Evolutionary conservation across 2,329 filamentous ascomycete species (phyloP), one percentile per base, ranked within the genome.

Genomic region (Colletotrichum theobromicola): DNA sequence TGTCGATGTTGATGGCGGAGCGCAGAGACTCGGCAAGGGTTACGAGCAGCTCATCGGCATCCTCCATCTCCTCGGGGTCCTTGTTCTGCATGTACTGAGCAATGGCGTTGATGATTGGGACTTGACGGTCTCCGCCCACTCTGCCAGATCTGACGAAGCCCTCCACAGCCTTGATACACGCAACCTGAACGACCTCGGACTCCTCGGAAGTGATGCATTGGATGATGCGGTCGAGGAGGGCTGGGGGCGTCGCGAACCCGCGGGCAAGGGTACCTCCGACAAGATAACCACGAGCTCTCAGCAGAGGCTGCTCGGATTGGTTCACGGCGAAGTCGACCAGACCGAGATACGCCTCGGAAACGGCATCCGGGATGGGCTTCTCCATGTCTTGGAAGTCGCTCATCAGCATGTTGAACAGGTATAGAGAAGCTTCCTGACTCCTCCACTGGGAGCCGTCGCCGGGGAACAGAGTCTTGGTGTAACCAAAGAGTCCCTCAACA

Each of bases 31-130:
- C 95, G 7, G 96, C 94, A 35, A 99, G 88, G 1, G 96, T 96
- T 16, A 98, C 94, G 77, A 98, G 92, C 69, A 98, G 90, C 82
- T 99, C 97, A 78, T 98, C 96, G 13, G 94, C 94, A 76, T 98
- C 96, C 69, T 94, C 92, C 62, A 98, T 90, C 21, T 98, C 96
- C 67, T 90, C 91, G 63, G 97, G 88, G 79, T 98, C 95, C 81
- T 96, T 95, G 18, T 90, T 87, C 58, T 93, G 90, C 78, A 98
- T 90, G 84, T 96, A 99, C 42, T 93, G 87, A 66, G 92, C 90
- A 76, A 94, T 90, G 13, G 92, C 89, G n/a, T 85, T 87, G 63
- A 92, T 88, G 72, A 94, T 88, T 24, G 88, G 85, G 2, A 87
- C 78, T 81, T 98, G 95, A 60, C 86, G 87, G 72, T 91, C 89